phyloP scores from a whole-genome alignment of 345 rosid genomes.

The Xanthoceras sorbifolium region DNA sequence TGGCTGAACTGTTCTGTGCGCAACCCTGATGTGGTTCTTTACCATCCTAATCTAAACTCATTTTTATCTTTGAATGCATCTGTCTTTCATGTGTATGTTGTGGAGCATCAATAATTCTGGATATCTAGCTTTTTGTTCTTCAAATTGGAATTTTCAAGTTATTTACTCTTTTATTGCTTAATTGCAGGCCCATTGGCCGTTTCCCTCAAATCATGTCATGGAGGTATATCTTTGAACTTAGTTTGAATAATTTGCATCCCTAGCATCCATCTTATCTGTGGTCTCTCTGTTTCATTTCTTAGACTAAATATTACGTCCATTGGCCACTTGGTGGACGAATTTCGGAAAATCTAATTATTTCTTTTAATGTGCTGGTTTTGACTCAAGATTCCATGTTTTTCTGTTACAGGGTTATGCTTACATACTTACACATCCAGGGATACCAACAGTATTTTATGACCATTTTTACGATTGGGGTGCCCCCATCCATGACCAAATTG shows the following conservation, averaged over 20 bases:
- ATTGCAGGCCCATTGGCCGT: conserved; percentile 88
- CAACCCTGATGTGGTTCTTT: not conserved
- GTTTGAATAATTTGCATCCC: not conserved
- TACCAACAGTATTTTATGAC: conserved; percentile 85
- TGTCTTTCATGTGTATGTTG: not conserved
- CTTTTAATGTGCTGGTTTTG: not conserved
- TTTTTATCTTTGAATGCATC: not conserved
- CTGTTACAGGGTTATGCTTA: conserved; percentile 79
- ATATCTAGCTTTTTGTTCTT: not conserved
- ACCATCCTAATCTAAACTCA: not conserved
- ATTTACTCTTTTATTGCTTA: conserved; percentile 9
- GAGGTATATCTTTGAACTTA: conserved; percentile 48
- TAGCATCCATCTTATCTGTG: not conserved
- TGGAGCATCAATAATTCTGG: not conserved
- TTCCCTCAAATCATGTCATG: conserved; percentile 75
- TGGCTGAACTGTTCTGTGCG: not conserved
- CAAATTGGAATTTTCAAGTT: not conserved
- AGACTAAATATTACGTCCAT: not conserved
- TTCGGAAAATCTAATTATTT: not conserved
- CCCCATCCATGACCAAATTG: conserved; percentile 70
- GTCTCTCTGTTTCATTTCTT: not conserved
- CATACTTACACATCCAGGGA: conserved; percentile 89
- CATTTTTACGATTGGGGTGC: conserved; percentile 80
- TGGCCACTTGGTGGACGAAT: not conserved
- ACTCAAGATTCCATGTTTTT: conserved; percentile 12